Percentiles rank a stretch among this genome's conserved stretches.
phyloP scores from a whole-genome alignment of 352 stramenopile species.

The Peronospora destructor region DNA sequence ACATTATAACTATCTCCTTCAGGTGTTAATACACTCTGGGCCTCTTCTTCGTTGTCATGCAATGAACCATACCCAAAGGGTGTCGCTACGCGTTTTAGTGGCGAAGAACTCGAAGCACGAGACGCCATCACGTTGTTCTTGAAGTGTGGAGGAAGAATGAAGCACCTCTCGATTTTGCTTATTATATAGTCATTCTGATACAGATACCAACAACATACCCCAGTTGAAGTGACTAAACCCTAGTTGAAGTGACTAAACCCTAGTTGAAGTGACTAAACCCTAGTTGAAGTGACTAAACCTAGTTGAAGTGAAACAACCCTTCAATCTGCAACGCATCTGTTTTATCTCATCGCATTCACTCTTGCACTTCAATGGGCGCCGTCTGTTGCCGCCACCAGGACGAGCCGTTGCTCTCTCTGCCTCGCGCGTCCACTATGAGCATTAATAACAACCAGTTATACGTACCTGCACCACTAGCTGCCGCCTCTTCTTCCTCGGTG shows the following conservation, averaged over 20 bases:
- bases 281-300: slow-evolving; percentile 7
- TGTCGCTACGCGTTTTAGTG: slow-evolving; percentile 44
- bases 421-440: slow-evolving; percentile 20
- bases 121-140: slow-evolving; percentile 21
- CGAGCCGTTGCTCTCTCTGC: slow-evolving; percentile 45
- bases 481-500: slow-evolving; percentile 6
- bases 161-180: too few relatives aligned
- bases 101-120: slow-evolving; percentile 1
- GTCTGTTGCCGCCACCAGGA: slow-evolving; percentile 71
- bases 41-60: slow-evolving; percentile 20
- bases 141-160: not conserved
- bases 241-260: too few relatives aligned
- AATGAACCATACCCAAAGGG: slow-evolving; percentile 66
- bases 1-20: slow-evolving; percentile 8
- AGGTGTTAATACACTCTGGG: slow-evolving; percentile 6
- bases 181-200: too few relatives aligned
- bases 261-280: too few relatives aligned
- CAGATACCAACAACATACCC: slow-evolving; percentile 8
- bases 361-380: slow-evolving; percentile 40
- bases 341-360: slow-evolving; percentile 14
- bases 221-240: not conserved
- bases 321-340: not conserved
- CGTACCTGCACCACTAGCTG: slow-evolving; percentile 9
- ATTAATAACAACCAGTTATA: slow-evolving; percentile 27
- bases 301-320: slow-evolving; percentile 13